Evolutionary conservation across 345 rosid species (phyloP).

Genomic region (Camelina sativa): DNA sequence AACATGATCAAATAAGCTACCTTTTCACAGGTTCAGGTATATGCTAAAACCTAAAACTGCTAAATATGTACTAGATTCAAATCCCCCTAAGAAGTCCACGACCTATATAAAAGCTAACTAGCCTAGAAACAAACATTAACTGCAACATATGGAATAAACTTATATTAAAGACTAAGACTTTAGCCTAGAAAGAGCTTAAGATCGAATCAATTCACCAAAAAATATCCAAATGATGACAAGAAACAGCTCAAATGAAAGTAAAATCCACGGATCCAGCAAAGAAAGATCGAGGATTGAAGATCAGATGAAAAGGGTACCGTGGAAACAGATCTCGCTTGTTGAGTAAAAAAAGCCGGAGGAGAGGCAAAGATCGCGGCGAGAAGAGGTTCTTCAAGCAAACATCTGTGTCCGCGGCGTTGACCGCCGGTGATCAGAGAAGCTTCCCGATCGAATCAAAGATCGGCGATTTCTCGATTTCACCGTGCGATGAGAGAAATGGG

Average conservation of each 20-base stretch:
- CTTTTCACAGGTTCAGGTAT: neutral
- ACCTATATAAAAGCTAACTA: conserved; percentile 10
- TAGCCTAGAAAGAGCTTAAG: conserved; percentile 17
- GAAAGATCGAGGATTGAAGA: neutral
- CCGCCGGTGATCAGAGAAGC: conserved; percentile 33
- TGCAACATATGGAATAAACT: neutral
- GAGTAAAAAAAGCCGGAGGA: conserved; percentile 22
- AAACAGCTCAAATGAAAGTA: conserved; percentile 20
- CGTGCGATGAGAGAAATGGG: conserved; percentile 30
- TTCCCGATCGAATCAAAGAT: conserved; percentile 29
- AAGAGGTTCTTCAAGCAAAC: conserved; percentile 26
- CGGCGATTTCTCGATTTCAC: conserved; percentile 33
- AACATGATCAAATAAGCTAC: neutral
- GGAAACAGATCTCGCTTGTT: conserved; percentile 34
- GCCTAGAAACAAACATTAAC: conserved; percentile 28
- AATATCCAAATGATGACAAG: neutral
- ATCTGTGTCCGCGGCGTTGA: conserved; percentile 18
- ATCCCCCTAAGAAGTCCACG: conserved; percentile 1
- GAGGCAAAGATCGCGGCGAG: conserved; percentile 32
- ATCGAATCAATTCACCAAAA: conserved; percentile 26
- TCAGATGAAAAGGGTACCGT: conserved; percentile 35
- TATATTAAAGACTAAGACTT: conserved; percentile 13
- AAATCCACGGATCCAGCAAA: conserved; percentile 30
- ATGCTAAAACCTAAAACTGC: neutral
- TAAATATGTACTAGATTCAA: conserved; percentile 5